Evolutionary conservation across 305 asterid genomes (phyloP), one percentile per base, ranked within the genome.

Genomic region (Ilex paraguariensis): DNA sequence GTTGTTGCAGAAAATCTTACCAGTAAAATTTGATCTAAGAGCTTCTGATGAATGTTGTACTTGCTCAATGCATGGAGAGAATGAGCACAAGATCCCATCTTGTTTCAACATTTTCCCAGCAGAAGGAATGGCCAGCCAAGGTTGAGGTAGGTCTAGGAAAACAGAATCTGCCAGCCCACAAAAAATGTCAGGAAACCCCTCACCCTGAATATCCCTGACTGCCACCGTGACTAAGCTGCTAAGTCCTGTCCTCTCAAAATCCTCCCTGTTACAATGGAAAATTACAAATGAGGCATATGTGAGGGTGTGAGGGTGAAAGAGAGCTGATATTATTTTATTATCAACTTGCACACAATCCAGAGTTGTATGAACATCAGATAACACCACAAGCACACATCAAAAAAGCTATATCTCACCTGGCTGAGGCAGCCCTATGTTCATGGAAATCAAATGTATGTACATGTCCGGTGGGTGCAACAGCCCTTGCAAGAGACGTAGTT

Each of bases 1-100:
- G 31, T 44, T 46, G 12, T 13, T 54, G 54, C 54, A 4, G 39
- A 63, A 39, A 44, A 49, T 28, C 77, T 21, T 21, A 87, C 98
- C 96, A 2, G 98, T 92, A 55, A 85, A 90, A 58, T 66, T 55
- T 40, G 84, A 72, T 69, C 73, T 79, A n/a, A 92, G 84, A 2
- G 89, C 75, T 74, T 85, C 91, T 31, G 95, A 90, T 30, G 97
- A 82, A 67, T 80, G 86, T 45, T 90, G 97, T 33, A 87, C 98
- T 90, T 92, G 98, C 74, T 92, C 98, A 12, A 92, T 92, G 77
- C 98, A 92, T 0, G 98, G 98, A 9, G 97, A 92, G 75, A 92
- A 92, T 48, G 98, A 87, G 82, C 98, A 92, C 80, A 90, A 64
- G 50, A 86, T 82, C 13, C 96, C 98, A 58, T 90, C 98, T 77